Base-by-base conservation (phyloP, 768 basidiomycete species). In the Calocera cornea region DNA sequence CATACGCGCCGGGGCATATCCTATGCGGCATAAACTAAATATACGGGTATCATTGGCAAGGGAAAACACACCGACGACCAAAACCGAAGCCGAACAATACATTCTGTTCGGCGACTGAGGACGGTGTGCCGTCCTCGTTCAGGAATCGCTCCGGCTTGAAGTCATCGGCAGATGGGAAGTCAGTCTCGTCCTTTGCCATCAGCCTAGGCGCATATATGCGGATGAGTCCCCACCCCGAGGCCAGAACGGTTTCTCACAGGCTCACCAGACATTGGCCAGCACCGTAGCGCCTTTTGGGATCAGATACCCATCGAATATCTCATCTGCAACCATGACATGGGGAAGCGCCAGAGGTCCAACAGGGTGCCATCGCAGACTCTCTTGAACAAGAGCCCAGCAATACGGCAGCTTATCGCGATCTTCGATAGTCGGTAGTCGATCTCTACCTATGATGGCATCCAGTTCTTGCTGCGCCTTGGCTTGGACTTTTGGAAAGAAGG, bases 181-280 rank as follows among this genome's bases (percentile, higher is more conserved):
- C 40, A 19, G 19, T 19, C 49, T 41, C 41, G 33, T 65, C 64
- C 22, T 40, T 41, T 1, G 47, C n/a, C 34, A 68, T 65, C 19
- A 22, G 22, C 64, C 67, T 68, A 19, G 19, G n/a, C n/a, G n/a
- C n/a, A n/a, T 19, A 47, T 3, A 47, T 7, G 17, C 34, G 27
- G n/a, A 41, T 17, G 1, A 31, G 34, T 64, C 63, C 73, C 66
- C 0, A 69, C n/a, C 72, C 47, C 72, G 68, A 0, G 65, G 60
- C 0, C 74, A 72, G 36, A 72, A 68, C 2, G 68, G 64, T 0
- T 34, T 77, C 69, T 40, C 73, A 3, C 27, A 76, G 64, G 1
- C 78, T 75, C 64, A 78, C 33, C 36, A 7, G 41, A 77, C 78
- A 40, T 76, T 73, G 1, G 69, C 73, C 41, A 75, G 29, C 1